Evolutionary conservation across 2,329 filamentous ascomycete species (phyloP), one percentile per base, ranked within the genome.

Genomic region (Grosmannia penicillata): DNA sequence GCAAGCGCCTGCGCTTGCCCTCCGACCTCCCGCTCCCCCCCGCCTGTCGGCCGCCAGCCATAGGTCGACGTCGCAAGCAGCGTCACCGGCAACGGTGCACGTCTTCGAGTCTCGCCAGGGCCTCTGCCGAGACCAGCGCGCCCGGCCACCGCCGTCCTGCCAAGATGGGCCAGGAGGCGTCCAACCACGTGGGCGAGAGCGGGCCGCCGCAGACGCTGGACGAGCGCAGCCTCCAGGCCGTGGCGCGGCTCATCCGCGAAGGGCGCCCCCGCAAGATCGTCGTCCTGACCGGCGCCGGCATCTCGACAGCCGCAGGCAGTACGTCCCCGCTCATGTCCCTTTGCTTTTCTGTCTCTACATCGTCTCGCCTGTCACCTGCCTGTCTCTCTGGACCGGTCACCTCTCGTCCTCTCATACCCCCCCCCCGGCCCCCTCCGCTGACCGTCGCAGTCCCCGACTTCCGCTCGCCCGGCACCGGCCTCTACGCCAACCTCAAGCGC

Each of bases 221-320:
- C 30, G 72, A 70, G 24, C 75, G 86, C 40, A 80, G 70, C 22
- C 57, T 96, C 13, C 66, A 78, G 15, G 81, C 75, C 4, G 65
- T 96, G 28, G 87, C 85, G n/a, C 70, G 81, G 22, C 79, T 82
- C 50, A 87, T 98, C 57, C 75, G 73, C 47, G 68, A 75, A 50
- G 81, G 78, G 33, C 57, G 68, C 35, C 76, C 70, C 25, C 70
- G 70, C 50, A 70, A 70, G 36, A 81, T 98, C 41, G 84, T 93
- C 19, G 81, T 95, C 45, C 76, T 96, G 74, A 86, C 82, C 3
- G 89, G 89, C 42, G 87, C 89, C 11, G 89, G 89, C 34, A 93
- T 95, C 48, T 84, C 78, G 23, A 89, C 82, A 0, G 70, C 73
- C 9, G 75, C 75, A 40, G 75, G 75, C 41, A 78, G 70, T 74